Evolutionary conservation across 2,329 filamentous ascomycete genomes (phyloP), one percentile per base, ranked within the genome.

Genomic region (Fusarium metavorans): DNA sequence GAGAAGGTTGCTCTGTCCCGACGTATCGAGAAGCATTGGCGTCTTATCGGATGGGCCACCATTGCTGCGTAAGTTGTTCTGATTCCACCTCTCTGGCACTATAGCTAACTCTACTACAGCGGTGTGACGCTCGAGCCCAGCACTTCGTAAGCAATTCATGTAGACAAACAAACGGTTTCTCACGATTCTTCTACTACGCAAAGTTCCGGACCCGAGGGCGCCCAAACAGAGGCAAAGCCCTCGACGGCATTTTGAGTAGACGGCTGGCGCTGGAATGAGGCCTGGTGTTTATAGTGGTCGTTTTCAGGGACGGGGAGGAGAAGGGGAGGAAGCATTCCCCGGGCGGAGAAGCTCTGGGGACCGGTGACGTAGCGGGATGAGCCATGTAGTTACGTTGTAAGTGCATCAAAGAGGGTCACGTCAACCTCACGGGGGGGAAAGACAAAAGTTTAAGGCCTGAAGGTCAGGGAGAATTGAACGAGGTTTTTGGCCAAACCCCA

Each of bases 11-110:
- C 97, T 48, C 89, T 99, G 81, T 95, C 92, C 83, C 90, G 97
- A 86, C 94, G 97, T 92, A 98, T 98, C 81, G 97, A 99, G 86
- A 98, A 98, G 91, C 96, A 98, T 86, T 98, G 96, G 96, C 94
- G 95, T 86, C 89, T 97, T 82, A 97, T 97, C 80, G 94, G 95
- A 79, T 97, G 94, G 94, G 93, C 93, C 70, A 95, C 93, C 76
- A 94, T 95, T 82, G 91, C 92, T 79, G 88, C 88, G 88, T 90
- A 86, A 87, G 88, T 87, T 72, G 23, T 25, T n/a, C 61, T 30
- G 23, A 39, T 16, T 57, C 25, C 25, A 32, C 1, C 1, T 39
- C 50, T 37, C 14, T 8, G 23, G 23, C 7, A 32, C 14, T n/a
- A 25, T 41, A 30, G 27, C 66, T 75, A 70, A 77, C 70, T 64